Evolutionary conservation across 257 asterid genomes (phyloP).

Genomic region (Solanum medicagineum): DNA sequence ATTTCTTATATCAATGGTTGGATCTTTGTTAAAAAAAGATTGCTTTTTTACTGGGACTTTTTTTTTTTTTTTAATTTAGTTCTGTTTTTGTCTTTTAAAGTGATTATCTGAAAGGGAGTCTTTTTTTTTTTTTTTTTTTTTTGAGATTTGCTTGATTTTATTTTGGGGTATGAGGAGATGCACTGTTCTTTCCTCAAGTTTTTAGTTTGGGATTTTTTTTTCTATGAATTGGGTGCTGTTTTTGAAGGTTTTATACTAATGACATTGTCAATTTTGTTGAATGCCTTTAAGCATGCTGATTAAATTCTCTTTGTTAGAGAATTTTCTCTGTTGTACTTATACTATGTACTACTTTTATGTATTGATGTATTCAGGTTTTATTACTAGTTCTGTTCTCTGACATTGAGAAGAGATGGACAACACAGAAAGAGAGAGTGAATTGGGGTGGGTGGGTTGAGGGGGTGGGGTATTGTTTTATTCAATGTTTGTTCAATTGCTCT

Average conservation of each 20-base stretch:
- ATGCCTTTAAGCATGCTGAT: not conserved
- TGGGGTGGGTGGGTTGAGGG: not conserved
- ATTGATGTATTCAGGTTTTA: not conserved
- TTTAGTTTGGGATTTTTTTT: not conserved
- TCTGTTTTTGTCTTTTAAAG: not conserved
- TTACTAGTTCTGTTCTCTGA: not conserved
- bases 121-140: not conserved
- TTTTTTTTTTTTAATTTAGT: not conserved
- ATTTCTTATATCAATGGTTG: not conserved
- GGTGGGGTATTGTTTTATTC: not conserved
- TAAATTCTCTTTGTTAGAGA: not conserved
- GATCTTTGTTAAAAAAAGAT: constrained; percentile 4
- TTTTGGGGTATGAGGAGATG: not conserved
- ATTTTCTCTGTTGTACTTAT: not conserved
- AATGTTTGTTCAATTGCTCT: not conserved
- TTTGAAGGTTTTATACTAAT: not conserved
- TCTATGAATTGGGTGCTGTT: not conserved
- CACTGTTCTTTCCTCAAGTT: not conserved
- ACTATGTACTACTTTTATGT: not conserved
- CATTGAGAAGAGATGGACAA: not conserved
- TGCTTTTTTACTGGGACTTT: not conserved
- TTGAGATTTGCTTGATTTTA: not conserved
- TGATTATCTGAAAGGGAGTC: not conserved
- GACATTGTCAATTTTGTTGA: not conserved
- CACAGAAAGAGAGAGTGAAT: not conserved